Evolutionary conservation across 2,329 filamentous ascomycete genomes (phyloP).

Genomic region (Aspergillus puulaauensis): DNA sequence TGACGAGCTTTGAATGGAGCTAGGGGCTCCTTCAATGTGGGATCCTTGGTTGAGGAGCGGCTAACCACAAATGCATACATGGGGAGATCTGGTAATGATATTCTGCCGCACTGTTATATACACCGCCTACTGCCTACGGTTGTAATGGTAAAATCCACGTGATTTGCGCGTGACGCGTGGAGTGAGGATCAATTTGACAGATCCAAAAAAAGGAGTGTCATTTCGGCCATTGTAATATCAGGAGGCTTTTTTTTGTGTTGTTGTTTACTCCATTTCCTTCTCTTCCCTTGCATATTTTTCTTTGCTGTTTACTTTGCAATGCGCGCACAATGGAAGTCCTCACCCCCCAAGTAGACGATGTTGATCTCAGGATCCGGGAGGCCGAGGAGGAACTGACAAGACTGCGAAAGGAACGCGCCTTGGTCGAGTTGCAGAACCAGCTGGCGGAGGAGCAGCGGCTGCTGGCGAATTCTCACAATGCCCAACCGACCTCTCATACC

Average conservation of each 20-base stretch:
- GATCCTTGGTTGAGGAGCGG: too few species aligned
- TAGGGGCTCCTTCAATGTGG: too few species aligned
- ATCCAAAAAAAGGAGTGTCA: background rate
- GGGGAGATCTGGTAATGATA: too few species aligned
- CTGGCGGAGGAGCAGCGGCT: conserved; percentile 1
- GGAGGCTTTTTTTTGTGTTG: too few species aligned
- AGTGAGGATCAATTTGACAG: background rate
- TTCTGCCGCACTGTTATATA: background rate
- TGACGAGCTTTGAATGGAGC: too few species aligned
- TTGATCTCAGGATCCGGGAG: conserved; percentile 1
- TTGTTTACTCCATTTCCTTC: background rate
- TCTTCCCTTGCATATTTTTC: background rate
- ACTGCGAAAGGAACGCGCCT: conserved; percentile 4
- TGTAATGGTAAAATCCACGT: background rate
- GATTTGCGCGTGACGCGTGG: background rate
- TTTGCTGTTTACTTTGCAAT: background rate
- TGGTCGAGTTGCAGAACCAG: conserved; percentile 5
- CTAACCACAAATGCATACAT: too few species aligned
- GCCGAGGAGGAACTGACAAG: conserved; percentile 3
- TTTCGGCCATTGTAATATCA: too few species aligned
- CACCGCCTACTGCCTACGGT: background rate
- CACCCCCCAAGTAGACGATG: background rate
- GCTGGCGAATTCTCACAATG: background rate
- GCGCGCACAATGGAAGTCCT: background rate
- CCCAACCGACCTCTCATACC: background rate